phyloP scores from a whole-genome alignment of 1,284 basidiomycete genomes.

The Kwoniella shivajii region DNA sequence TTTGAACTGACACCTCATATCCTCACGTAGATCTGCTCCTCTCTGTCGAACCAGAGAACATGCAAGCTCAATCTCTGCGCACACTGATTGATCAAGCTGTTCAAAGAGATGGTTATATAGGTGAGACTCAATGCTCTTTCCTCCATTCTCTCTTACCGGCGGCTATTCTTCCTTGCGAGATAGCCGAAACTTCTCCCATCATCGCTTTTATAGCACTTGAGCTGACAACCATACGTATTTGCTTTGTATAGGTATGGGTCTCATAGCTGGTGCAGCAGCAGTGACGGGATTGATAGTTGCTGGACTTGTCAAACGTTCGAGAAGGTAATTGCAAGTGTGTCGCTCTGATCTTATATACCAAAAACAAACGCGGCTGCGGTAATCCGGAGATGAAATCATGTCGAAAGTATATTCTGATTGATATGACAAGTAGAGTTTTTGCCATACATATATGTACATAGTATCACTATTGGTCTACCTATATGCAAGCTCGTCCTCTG shows the following conservation, averaged over 20 bases:
- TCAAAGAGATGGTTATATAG: constrained; percentile 63
- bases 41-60: constrained; percentile 83
- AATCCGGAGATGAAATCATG: no score
- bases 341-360: no score
- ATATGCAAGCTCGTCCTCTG: no score
- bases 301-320: constrained; percentile 78
- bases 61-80: constrained; percentile 86
- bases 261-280: constrained; percentile 86
- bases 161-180: not conserved
- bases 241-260: constrained; percentile 81
- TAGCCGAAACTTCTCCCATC: not conserved
- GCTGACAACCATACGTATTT: constrained; percentile 48
- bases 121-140: constrained; percentile 60
- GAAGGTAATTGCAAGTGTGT: no score
- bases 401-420: no score
- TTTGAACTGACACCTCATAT: no score
- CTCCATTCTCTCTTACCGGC: constrained; percentile 5
- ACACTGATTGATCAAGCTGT: constrained; percentile 86
- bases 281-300: constrained; percentile 80
- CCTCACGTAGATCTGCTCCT: constrained; percentile 79
- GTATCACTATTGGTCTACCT: no score
- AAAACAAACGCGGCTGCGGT: no score
- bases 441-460: no score
- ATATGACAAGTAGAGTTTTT: no score
- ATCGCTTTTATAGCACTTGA: no score